A percentile compares a stretch with the other conserved stretches of the same genome.
Evolutionary conservation across 257 asterid species (phyloP).

Genomic region (Fraxinus americana): DNA sequence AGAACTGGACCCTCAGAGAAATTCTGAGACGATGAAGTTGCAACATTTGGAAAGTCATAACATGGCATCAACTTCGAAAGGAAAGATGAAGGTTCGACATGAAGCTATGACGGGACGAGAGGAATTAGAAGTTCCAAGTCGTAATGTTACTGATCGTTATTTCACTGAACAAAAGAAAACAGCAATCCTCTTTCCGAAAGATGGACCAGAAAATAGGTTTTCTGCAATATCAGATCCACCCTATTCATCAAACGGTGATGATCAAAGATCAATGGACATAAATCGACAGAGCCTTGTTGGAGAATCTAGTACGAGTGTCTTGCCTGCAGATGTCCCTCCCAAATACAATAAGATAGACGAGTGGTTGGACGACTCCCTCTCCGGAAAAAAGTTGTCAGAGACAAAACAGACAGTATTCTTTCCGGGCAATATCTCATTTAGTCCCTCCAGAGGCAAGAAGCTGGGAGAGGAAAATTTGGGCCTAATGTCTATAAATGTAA

Average conservation of each 20-base stretch:
- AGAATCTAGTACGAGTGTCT: slow-evolving; percentile 21
- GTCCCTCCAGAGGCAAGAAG: slow-evolving; percentile 39
- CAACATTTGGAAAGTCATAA: slow-evolving; percentile 15
- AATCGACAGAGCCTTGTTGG: slow-evolving; percentile 29
- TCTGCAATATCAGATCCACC: slow-evolving; percentile 13
- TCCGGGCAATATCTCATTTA: slow-evolving; percentile 25
- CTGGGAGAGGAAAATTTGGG: slow-evolving; percentile 35
- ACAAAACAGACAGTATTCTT: slow-evolving; percentile 17
- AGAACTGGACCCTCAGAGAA: slow-evolving; percentile 19
- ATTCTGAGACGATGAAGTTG: slow-evolving; percentile 24
- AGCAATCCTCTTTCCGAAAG: slow-evolving; percentile 19
- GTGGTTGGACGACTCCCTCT: slow-evolving; percentile 24
- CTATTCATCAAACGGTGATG: slow-evolving; percentile 19
- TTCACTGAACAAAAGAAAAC: slow-evolving; percentile 24
- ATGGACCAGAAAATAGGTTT: slow-evolving; percentile 27
- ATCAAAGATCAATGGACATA: slow-evolving; percentile 23
- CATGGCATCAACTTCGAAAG: slow-evolving; percentile 29
- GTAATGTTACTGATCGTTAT: slow-evolving; percentile 25
- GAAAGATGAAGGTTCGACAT: slow-evolving; percentile 32
- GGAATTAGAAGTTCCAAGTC: slow-evolving; percentile 16
- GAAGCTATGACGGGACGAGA: slow-evolving; percentile 27
- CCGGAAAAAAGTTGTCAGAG: slow-evolving; percentile 28
- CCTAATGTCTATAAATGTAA: slow-evolving; percentile 25
- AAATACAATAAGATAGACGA: slow-evolving; percentile 20
- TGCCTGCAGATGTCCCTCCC: slow-evolving; percentile 17